Evolutionary conservation across 495 filamentous ascomycete genomes (phyloP).

Genomic region (Beverwykella pulmonaria): DNA sequence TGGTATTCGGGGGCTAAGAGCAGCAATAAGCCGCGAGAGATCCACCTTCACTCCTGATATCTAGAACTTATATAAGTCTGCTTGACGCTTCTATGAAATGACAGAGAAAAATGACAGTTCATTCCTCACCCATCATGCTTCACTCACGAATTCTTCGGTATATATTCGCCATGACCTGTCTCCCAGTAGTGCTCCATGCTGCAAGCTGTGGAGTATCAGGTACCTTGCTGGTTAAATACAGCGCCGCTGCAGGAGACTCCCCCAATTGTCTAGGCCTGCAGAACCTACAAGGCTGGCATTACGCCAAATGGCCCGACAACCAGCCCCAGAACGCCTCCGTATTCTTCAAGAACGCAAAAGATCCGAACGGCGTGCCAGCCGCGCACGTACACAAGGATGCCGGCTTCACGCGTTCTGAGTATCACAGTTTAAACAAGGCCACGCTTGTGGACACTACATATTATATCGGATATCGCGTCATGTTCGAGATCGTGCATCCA

Average conservation of each 20-base stretch:
- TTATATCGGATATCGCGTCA: constrained; percentile 5
- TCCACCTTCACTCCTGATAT: too few relatives aligned
- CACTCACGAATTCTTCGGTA: not conserved
- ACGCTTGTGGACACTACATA: constrained; percentile 2
- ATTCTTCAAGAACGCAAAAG: constrained; percentile 7
- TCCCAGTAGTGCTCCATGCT: not conserved
- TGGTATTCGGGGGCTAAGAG: not conserved
- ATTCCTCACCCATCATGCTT: not conserved
- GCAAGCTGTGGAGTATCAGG: not conserved
- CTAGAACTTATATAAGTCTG: too few relatives aligned
- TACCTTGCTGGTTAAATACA: constrained; percentile 2
- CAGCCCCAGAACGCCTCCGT: not conserved
- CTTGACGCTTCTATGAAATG: too few relatives aligned
- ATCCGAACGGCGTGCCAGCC: not conserved
- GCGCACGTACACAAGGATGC: constrained; percentile 3
- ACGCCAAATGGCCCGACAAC: not conserved
- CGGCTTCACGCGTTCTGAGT: constrained; percentile 1
- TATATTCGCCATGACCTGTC: not conserved
- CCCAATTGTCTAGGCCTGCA: not conserved
- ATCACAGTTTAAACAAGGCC: not conserved
- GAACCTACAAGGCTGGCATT: not conserved
- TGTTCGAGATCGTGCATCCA: not conserved
- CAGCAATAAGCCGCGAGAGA: not conserved
- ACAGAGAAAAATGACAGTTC: not conserved
- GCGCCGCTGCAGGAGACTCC: not conserved